Conservation (phyloP, 495 filamentous ascomycete genomes). For the Podospora bellae-mahoneyi region DNA sequence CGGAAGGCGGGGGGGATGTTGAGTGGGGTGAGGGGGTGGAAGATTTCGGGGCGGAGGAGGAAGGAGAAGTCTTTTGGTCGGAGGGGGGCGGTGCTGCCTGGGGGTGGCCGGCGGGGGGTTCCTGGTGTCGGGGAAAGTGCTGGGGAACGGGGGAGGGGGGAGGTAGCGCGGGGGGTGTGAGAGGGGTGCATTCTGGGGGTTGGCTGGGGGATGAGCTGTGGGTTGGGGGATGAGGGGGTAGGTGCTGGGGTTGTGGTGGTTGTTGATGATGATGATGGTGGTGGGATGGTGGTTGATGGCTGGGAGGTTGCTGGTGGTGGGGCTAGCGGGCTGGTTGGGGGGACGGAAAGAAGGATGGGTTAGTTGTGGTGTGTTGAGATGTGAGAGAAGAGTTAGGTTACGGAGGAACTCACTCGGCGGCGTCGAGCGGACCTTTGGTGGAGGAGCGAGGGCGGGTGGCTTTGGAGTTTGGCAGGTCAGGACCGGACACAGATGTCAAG, state of each 20-base stretch:
- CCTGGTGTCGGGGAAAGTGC: conserved; percentile 25
- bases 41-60: conserved; percentile 73
- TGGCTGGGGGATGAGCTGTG: conserved; percentile 8
- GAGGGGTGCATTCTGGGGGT: conserved; percentile 10
- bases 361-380: neutral
- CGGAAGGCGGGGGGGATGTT: conserved; percentile 64
- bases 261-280: neutral
- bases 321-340: neutral
- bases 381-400: neutral
- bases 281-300: neutral
- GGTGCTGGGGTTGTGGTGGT: conserved; percentile 29
- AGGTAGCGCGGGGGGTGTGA: conserved; percentile 18
- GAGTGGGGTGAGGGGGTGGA: conserved; percentile 69
- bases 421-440: conserved; percentile 57
- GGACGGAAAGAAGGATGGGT: conserved; percentile 10
- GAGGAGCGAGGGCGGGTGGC: conserved; percentile 48
- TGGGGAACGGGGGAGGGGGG: conserved; percentile 28
- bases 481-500: neutral
- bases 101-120: conserved; percentile 7
- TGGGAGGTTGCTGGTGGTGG: conserved; percentile 3
- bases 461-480: conserved; percentile 20
- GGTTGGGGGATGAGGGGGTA: conserved; percentile 23
- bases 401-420: conserved; percentile 46
- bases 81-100: conserved; percentile 14
- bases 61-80: conserved; percentile 70